These are phyloP conservation scores for Aspergillus cristatus DNA, from an alignment of 495 filamentous ascomycete species.

Conservation along the genomic window DNA sequence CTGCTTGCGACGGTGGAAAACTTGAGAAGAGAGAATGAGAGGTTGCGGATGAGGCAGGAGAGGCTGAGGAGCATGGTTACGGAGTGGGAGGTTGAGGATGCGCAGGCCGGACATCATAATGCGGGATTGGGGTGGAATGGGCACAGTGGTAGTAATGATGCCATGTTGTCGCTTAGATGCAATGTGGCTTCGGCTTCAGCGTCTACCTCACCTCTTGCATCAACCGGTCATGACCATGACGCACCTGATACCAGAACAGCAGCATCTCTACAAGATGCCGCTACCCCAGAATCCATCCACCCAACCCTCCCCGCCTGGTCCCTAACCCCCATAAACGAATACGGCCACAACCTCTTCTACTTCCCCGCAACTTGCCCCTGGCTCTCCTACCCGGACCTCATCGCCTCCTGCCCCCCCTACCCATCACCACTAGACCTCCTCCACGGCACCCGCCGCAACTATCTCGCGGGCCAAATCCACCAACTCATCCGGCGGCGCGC, in stretches of 20 bases:
- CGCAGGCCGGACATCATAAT: too few relatives aligned
- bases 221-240: too few relatives aligned
- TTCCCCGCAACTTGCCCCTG: conserved; percentile 6
- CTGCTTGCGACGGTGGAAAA: not conserved
- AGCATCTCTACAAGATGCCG: not conserved
- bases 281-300: not conserved
- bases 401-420: conserved; percentile 12
- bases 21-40: conserved; percentile 3
- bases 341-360: conserved; percentile 1
- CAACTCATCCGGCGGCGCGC: conserved; percentile 2
- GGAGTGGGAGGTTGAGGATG: not conserved
- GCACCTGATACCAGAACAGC: not conserved
- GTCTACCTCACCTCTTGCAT: too few relatives aligned
- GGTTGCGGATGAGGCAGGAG: conserved; percentile 2
- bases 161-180: too few relatives aligned
- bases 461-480: conserved; percentile 6
- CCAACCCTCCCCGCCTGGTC: conserved; percentile 3
- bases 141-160: too few relatives aligned
- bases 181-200: not conserved
- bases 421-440: conserved; percentile 20
- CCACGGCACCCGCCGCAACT: conserved; percentile 11
- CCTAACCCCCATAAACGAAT: conserved; percentile 4
- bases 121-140: too few relatives aligned
- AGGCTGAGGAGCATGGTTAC: not conserved
- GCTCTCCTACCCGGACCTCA: conserved; percentile 10